phyloP scores from a whole-genome alignment of 805 yeast species.

The Monosporozyma aquatica region DNA sequence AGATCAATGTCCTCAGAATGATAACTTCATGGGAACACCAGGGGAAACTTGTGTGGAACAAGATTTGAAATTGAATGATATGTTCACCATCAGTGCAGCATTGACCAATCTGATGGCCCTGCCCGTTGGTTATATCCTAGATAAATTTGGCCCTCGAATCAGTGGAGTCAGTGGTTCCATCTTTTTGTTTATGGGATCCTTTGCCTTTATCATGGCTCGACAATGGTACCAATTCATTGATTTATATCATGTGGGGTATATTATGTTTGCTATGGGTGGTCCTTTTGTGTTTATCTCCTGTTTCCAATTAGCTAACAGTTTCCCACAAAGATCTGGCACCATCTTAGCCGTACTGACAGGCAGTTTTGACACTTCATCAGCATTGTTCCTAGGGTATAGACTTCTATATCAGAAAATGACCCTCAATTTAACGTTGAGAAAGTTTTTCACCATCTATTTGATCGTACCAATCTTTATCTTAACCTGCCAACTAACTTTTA shows the following conservation, averaged over 20 bases:
- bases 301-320: conserved; percentile 81
- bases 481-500: conserved; percentile 60
- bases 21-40: too few relatives aligned
- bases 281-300: conserved; percentile 88
- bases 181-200: conserved; percentile 49
- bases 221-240: conserved; percentile 34
- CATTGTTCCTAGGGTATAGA: conserved; percentile 69
- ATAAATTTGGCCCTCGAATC: conserved; percentile 68
- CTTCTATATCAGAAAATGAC: conserved; percentile 41
- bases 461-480: conserved; percentile 72
- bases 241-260: conserved; percentile 66
- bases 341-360: conserved; percentile 80
- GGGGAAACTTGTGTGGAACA: conserved; percentile 55
- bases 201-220: conserved; percentile 16
- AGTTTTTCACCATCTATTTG: conserved; percentile 59
- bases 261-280: conserved; percentile 77
- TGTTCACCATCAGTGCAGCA: conserved; percentile 83
- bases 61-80: conserved; percentile 68
- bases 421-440: conserved; percentile 31
- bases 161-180: conserved; percentile 68
- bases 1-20: conserved; percentile 51
- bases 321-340: conserved; percentile 75
- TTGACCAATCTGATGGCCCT: conserved; percentile 77
- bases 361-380: conserved; percentile 91
- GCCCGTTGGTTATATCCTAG: conserved; percentile 73